phyloP scores from a whole-genome alignment of 2,329 filamentous ascomycete species.

The Stemphylium lycopersici region DNA sequence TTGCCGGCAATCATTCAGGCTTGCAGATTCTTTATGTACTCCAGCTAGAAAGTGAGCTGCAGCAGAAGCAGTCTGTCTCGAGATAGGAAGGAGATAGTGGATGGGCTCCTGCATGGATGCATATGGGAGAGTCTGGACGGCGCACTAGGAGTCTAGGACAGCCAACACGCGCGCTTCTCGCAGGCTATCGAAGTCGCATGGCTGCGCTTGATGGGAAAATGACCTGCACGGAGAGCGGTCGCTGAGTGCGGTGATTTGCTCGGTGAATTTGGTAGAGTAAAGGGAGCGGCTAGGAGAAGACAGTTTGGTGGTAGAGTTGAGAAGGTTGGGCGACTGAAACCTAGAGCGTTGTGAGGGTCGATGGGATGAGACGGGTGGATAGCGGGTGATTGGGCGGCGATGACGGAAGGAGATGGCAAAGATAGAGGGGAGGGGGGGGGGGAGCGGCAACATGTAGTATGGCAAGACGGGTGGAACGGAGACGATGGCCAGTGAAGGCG shows the following conservation, averaged over 20 bases:
- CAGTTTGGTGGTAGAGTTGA: slow-evolving; percentile 3
- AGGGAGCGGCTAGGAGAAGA: slow-evolving; percentile 6
- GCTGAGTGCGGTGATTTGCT: slow-evolving; percentile 10
- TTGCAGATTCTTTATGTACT: not conserved
- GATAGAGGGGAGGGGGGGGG: slow-evolving; percentile 13
- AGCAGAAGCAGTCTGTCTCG: slow-evolving; percentile 8
- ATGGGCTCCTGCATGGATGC: slow-evolving; percentile 11
- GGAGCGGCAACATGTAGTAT: slow-evolving; percentile 10
- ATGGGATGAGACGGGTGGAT: no score
- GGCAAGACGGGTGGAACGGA: slow-evolving; percentile 22
- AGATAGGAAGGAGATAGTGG: slow-evolving; percentile 21
- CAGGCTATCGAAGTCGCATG: not conserved
- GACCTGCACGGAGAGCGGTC: not conserved
- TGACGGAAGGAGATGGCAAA: slow-evolving; percentile 11
- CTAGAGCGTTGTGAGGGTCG: not conserved
- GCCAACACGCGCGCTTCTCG: not conserved
- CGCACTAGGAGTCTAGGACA: slow-evolving; percentile 23
- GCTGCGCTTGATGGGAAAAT: slow-evolving; percentile 5
- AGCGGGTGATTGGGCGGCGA: no score
- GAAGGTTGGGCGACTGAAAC: slow-evolving; percentile 3
- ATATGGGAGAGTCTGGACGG: slow-evolving; percentile 25
- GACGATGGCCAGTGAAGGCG: not conserved
- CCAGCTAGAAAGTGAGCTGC: slow-evolving; percentile 1
- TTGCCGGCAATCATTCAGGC: not conserved
- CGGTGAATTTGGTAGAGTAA: slow-evolving; percentile 3